These are phyloP conservation scores for Hypoxylon fuscum DNA, from an alignment of 495 filamentous ascomycete genomes.

Conservation along the genomic window DNA sequence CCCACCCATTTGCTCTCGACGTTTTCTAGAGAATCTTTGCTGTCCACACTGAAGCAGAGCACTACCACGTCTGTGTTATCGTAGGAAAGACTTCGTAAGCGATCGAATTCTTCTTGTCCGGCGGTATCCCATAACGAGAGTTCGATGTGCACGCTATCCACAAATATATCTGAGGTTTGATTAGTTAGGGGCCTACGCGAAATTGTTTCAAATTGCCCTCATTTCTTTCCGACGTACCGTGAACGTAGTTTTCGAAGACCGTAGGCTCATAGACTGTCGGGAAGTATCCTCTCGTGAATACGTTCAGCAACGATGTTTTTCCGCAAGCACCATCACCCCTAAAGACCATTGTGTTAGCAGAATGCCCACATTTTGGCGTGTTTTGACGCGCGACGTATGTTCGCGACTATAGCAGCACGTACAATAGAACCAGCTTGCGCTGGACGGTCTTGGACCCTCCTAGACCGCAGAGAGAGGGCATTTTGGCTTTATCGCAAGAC, in stretches of 20 bases:
- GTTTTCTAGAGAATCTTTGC: slow-evolving; percentile 95
- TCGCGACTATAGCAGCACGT: slow-evolving; percentile 50
- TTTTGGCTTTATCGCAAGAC: slow-evolving; percentile 38
- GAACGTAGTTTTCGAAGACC: slow-evolving; percentile 99
- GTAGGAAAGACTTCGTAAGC: slow-evolving; percentile 92
- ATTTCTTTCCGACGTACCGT: slow-evolving; percentile 67
- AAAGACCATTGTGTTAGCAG: slow-evolving; percentile 46
- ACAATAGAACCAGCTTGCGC: slow-evolving; percentile 98
- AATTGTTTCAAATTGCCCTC: neutral
- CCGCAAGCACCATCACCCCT: slow-evolving; percentile 97
- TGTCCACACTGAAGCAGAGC: slow-evolving; percentile 98
- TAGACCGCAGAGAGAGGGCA: slow-evolving; percentile 65
- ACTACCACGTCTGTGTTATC: slow-evolving; percentile 95
- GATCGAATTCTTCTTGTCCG: slow-evolving; percentile 99
- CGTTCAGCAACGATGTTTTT: slow-evolving; percentile 96
- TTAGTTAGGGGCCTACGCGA: slow-evolving; percentile 13
- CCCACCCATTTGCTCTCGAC: slow-evolving; percentile 98
- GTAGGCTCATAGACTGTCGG: slow-evolving; percentile 99
- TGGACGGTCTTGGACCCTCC: slow-evolving; percentile 80
- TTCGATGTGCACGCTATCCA: slow-evolving; percentile 95
- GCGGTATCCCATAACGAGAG: slow-evolving; percentile 98
- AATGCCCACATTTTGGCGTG: too few species aligned
- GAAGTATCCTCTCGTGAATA: slow-evolving; percentile 99
- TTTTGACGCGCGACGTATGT: slow-evolving; percentile 16
- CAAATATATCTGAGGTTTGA: slow-evolving; percentile 81